Percentiles rank a stretch among this genome's conserved stretches.
Conservation (phyloP, 2,329 filamentous ascomycete genomes). For the Leptographium lundbergii region DNA sequence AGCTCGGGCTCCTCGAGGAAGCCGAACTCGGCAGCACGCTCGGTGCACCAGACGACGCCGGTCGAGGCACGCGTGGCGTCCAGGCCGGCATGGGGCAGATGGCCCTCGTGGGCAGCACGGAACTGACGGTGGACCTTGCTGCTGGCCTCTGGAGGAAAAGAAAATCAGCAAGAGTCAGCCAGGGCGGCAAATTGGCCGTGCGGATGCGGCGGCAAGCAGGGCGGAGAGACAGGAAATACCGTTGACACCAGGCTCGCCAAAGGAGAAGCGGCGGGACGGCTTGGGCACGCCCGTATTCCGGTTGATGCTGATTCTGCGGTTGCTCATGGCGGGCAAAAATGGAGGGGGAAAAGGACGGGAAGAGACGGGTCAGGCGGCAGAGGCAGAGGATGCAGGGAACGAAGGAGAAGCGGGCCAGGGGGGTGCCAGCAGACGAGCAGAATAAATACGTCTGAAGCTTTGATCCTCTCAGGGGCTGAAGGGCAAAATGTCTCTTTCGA, state of each 20-base stretch:
- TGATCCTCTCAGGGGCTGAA: not conserved
- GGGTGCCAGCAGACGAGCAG: not conserved
- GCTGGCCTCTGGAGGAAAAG: conserved; percentile 49
- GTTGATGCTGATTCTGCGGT: conserved; percentile 56
- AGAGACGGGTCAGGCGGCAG: not conserved
- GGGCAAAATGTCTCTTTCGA: not conserved
- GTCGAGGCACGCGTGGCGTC: conserved; percentile 81
- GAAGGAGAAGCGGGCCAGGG: not conserved
- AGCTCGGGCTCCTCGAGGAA: conserved; percentile 67
- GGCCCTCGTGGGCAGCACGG: conserved; percentile 78
- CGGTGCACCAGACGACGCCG: conserved; percentile 86
- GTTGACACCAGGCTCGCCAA: conserved; percentile 41
- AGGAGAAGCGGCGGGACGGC: conserved; percentile 43
- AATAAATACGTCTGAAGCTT: not conserved
- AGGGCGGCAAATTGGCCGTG: not conserved
- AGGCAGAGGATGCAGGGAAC: not conserved
- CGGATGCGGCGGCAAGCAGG: not conserved
- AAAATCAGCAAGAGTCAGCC: not conserved
- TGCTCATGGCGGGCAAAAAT: conserved; percentile 26
- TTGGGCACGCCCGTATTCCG: conserved; percentile 50
- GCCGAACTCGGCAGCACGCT: conserved; percentile 79
- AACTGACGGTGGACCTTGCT: conserved; percentile 85
- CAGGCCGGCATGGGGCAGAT: conserved; percentile 80
- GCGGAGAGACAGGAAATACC: conserved; percentile 26
- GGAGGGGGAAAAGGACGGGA: not conserved